phyloP scores from a whole-genome alignment of 2,329 filamentous ascomycete genomes.

The Tolypocladium guangdongense region DNA sequence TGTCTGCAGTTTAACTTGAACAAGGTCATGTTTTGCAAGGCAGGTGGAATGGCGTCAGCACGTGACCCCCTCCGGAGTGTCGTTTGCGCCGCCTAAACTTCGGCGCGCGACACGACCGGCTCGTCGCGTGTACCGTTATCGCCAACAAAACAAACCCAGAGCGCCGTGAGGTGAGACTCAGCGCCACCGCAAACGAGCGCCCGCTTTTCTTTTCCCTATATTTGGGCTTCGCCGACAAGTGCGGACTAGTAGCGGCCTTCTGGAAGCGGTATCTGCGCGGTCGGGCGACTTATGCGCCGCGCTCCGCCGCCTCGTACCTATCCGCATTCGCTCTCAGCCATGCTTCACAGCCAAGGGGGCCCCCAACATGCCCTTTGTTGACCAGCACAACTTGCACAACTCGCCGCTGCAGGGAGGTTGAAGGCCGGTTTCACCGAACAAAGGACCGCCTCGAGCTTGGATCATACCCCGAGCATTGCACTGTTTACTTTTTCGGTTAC shows the following conservation, averaged over 20 bases:
- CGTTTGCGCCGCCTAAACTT: slow-evolving; percentile 24
- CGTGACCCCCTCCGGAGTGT: slow-evolving; percentile 2
- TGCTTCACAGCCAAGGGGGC: background rate
- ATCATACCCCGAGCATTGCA: background rate
- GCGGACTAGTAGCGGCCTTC: background rate
- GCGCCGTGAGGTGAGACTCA: background rate
- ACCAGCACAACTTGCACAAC: slow-evolving; percentile 2
- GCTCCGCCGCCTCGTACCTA: background rate
- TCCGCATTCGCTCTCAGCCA: background rate
- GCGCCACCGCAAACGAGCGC: background rate
- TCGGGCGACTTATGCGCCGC: background rate
- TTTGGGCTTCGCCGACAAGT: background rate
- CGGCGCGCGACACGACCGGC: slow-evolving; percentile 19
- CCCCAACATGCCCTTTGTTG: slow-evolving; percentile 17
- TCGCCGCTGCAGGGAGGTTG: slow-evolving; percentile 4
- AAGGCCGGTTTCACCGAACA: background rate
- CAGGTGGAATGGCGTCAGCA: background rate
- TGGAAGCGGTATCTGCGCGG: background rate
- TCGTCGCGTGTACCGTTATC: slow-evolving; percentile 8
- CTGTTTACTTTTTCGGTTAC: background rate
- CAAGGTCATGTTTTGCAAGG: background rate
- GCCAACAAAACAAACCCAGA: slow-evolving; percentile 10
- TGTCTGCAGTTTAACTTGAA: no score
- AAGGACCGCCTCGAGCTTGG: background rate
- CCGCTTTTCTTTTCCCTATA: background rate